Evolutionary conservation across 306 rosid genomes (phyloP).

Genomic region (apple (Malus domestica)): ASM211411v1 NC_041790.1:12353001-12353500

Average conservation of each 20-base stretch:
- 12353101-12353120: constrained; percentile 73
- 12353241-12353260: not conserved
- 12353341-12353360: too few species aligned
- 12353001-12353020: not conserved
- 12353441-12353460: constrained; percentile 41
- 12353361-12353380: not conserved
- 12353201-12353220: not conserved
- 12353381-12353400: not conserved
- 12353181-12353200: not conserved
- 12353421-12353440: not conserved
- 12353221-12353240: not conserved
- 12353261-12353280: not conserved
- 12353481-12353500: constrained; percentile 72
- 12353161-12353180: constrained; percentile 20
- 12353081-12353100: constrained; percentile 91
- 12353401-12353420: not conserved
- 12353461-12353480: constrained; percentile 56
- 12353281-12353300: not conserved
- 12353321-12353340: not conserved
- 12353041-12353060: not conserved
- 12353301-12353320: not conserved
- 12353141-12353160: constrained; percentile 62
- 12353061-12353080: constrained; percentile 54
- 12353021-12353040: not conserved
- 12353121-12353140: constrained; percentile 63